Evolutionary conservation across 352 stramenopile genomes (phyloP), one percentile per base, ranked within the genome.

Genomic region (Phytopythium sindhum): DNA sequence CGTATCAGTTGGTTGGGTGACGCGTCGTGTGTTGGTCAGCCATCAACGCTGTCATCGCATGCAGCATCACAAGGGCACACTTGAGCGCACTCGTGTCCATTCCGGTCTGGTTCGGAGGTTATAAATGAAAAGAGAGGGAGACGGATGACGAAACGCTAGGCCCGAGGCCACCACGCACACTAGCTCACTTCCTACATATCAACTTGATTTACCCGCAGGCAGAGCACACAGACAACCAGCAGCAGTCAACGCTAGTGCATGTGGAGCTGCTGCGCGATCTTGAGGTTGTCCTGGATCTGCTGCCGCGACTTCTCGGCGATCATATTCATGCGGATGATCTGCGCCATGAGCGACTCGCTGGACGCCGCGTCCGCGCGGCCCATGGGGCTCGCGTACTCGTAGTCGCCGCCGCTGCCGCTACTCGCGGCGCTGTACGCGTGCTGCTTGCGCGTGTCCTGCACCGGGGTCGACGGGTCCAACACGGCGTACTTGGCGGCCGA

Each of bases 301-400:
- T 86, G 73, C 26, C 75, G 72, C 51, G 78, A 84, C 33, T 89
- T 75, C 66, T 90, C 81, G 39, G 81, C 81, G 48, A 85, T 86
- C 65, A 90, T 75, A 67, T 89, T 90, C 79, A 90, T 88, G 64
- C 84, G 74, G 66, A 89, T 80, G 68, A 90, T 89, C 59, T 86
- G 81, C 37, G 72, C 60, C 75, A 90, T 89, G 64, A 89, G 74
- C 56, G 74, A 78, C 31, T 90, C 79, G 2, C 69, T 67, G n/a
- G 67, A 75, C 26, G 72, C 57, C 52, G 73, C 52, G 35, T 60
- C 35, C 15, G 45, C 37, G 24, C 45, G 54, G 39, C 55, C 62
- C 35, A 56, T 33, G 47, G 63, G 67, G 28, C 42, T 63, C 17
- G 55, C 50, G 47, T 57, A 51, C 6, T 56, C 28, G 56, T 44